Percentiles rank a stretch among this genome's conserved stretches.
These are phyloP conservation scores for Candida maris DNA, from an alignment of 805 yeast genomes.

Conservation along the genomic window DNA sequence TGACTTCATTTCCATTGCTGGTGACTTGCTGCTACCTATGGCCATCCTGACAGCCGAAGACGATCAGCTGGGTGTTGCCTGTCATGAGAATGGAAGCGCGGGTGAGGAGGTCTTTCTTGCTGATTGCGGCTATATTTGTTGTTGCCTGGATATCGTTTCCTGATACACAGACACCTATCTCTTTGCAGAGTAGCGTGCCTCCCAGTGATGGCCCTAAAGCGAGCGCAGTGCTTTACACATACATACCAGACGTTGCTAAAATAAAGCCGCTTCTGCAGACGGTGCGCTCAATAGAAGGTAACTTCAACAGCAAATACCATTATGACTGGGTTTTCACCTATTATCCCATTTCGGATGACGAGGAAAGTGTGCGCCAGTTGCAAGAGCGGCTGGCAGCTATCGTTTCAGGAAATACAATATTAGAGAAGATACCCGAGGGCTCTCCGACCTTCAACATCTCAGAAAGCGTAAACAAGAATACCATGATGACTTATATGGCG, in stretches of 20 bases:
- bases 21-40: no score
- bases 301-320: slow-evolving; percentile 69
- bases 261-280: slow-evolving; percentile 16
- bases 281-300: slow-evolving; percentile 63
- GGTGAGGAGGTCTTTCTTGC: no score
- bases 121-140: no score
- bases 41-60: no score
- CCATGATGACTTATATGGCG: slow-evolving; percentile 45
- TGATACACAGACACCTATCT: no score
- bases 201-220: no score
- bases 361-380: slow-evolving; percentile 63
- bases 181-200: no score
- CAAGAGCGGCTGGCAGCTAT: slow-evolving; percentile 54
- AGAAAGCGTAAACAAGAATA: slow-evolving; percentile 56
- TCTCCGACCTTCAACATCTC: slow-evolving; percentile 58
- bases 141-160: no score
- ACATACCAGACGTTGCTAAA: slow-evolving; percentile 16
- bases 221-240: slow-evolving; percentile 24
- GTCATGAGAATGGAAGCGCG: no score
- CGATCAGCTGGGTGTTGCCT: no score
- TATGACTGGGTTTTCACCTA: slow-evolving; percentile 87
- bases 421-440: slow-evolving; percentile 50
- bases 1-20: no score
- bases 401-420: slow-evolving; percentile 67
- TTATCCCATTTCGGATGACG: slow-evolving; percentile 44